These are phyloP conservation scores for Tetrahymena thermophila DNA, from an alignment of 73 alveolate species.

Conservation along the genomic window DNA sequence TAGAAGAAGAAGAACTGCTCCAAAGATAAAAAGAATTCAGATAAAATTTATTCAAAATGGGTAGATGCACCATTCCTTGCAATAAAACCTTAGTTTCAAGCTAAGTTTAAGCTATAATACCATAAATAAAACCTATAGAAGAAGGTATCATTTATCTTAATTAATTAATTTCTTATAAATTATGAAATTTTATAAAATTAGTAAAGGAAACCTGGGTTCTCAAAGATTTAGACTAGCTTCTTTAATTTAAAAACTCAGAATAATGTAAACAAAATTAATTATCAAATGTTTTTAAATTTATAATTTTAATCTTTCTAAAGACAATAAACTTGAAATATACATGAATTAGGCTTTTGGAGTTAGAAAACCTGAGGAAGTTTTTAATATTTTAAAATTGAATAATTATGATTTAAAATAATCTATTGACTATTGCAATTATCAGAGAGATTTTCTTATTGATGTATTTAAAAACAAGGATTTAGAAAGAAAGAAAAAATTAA, in stretches of 20 bases:
- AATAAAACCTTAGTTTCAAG: not conserved
- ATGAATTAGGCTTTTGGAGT: not conserved
- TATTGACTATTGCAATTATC: not conserved
- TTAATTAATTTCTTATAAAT: not conserved
- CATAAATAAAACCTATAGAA: not conserved
- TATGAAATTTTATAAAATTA: not conserved
- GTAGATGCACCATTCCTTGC: not conserved
- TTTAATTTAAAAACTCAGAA: not conserved
- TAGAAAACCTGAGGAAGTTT: not conserved
- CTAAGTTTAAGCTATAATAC: not conserved
- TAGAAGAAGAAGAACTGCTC: not conserved
- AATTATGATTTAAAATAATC: not conserved
- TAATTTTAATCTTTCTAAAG: not conserved
- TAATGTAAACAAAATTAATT: not conserved
- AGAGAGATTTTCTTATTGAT: not conserved
- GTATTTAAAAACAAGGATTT: not conserved
- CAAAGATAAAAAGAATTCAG: not conserved
- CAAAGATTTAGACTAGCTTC: not conserved
- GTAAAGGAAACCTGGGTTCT: not conserved
- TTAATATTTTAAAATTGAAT: not conserved
- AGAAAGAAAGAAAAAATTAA: not conserved
- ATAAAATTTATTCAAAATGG: not conserved
- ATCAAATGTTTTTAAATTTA: not conserved
- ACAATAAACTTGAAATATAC: not conserved
- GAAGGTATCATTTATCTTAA: not conserved